Evolutionary conservation across 2,329 filamentous ascomycete genomes (phyloP), one percentile per base, ranked within the genome.

Genomic region (Aspergillus uvarum): DNA sequence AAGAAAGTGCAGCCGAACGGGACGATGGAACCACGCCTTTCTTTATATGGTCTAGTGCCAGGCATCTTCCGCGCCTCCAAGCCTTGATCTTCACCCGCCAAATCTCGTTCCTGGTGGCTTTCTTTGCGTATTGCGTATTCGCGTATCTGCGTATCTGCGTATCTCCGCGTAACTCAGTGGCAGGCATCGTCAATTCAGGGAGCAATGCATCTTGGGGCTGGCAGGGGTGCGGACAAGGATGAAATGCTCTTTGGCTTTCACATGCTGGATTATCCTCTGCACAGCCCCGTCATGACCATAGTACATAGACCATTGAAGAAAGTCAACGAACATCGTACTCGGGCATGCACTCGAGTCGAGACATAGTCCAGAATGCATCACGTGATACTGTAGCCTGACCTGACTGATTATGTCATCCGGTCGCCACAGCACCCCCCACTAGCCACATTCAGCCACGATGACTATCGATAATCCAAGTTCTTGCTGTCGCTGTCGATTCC

Each of bases 381-480:
- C 19, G 14, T 3, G 1, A 2, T n/a, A n/a, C n/a, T n/a, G n/a
- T n/a, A n/a, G n/a, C n/a, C n/a, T n/a, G n/a, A n/a, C n/a, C n/a
- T n/a, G n/a, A n/a, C n/a, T n/a, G 19, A 29, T 58, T 35, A 49
- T 48, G 55, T 59, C 14, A 31, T 2, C 12, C 5, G 6, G 3
- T 19, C 38, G 38, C 38, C 38, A 44, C 38, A 16, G 64, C 51
- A 53, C 11, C 22, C 29, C 19, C 19, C 35, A 31, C 54, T 51
- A 50, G 38, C 38, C 53, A 29, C 8, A 29, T 42, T 47, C 53
- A 58, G 61, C 63, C 61, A 63, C 59, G 21, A 42, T 44, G 47
- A 56, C 55, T 63, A 65, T 62, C 57, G 63, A 59, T 61, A 63
- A 65, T 56, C 47, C 51, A 31, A 54, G 54, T 52, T 35, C 44